Evolutionary conservation across 2,329 filamentous ascomycete species (phyloP).

Genomic region (Phialocephala sp.): DNA sequence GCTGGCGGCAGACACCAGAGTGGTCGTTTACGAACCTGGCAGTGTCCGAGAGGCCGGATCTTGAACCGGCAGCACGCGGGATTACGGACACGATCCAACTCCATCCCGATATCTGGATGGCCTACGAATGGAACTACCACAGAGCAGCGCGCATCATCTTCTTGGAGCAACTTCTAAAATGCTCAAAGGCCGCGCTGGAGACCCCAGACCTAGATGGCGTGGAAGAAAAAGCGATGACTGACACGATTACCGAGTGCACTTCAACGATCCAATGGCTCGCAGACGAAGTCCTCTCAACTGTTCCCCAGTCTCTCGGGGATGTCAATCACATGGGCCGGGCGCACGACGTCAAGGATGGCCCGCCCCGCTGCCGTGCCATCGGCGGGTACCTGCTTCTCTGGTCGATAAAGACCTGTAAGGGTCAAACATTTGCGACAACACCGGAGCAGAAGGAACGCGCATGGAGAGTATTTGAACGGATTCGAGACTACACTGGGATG

Average conservation of each 20-base stretch:
- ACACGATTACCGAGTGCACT: background rate
- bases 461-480: conserved; percentile 44
- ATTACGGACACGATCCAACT: conserved; percentile 42
- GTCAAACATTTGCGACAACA: conserved; percentile 30
- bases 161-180: conserved; percentile 45
- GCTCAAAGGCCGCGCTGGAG: conserved; percentile 31
- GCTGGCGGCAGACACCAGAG: conserved; percentile 44
- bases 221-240: background rate
- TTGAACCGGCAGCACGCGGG: background rate
- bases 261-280: conserved; percentile 41
- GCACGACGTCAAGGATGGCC: background rate
- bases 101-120: conserved; percentile 48
- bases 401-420: conserved; percentile 47
- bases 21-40: conserved; percentile 43
- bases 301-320: conserved; percentile 47
- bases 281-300: conserved; percentile 45
- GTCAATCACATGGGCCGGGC: conserved; percentile 38
- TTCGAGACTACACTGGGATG: conserved; percentile 49
- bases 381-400: conserved; percentile 48
- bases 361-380: conserved; percentile 42
- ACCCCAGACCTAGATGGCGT: conserved; percentile 16
- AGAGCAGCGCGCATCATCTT: conserved; percentile 47
- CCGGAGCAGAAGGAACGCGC: conserved; percentile 41
- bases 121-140: conserved; percentile 51
- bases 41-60: conserved; percentile 10